A percentile compares a stretch with the other conserved stretches of the same genome.
Evolutionary conservation across 2,329 filamentous ascomycete genomes (phyloP).

Genomic region (Pseudogymnoascus sp.): DNA sequence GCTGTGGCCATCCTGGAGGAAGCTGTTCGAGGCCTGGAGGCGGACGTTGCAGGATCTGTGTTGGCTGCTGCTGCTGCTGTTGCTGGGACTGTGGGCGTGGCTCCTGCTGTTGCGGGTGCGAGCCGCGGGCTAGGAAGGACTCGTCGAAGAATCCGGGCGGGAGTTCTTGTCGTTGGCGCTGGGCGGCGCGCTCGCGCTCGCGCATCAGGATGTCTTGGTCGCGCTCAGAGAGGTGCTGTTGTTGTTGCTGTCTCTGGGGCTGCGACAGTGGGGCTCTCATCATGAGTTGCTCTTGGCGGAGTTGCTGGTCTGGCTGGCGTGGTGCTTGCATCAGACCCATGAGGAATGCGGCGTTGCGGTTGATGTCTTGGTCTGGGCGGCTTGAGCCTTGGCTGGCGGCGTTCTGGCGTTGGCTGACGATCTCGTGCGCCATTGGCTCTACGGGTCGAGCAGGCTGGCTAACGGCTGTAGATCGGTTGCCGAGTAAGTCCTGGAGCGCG

Average conservation of each 20-base stretch:
- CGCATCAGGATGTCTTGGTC: slow-evolving; percentile 26
- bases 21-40: slow-evolving; percentile 54
- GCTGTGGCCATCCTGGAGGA: slow-evolving; percentile 47
- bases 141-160: slow-evolving; percentile 29
- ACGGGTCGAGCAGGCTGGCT: slow-evolving; percentile 40
- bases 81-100: slow-evolving; percentile 39
- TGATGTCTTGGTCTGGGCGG: slow-evolving; percentile 42
- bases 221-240: slow-evolving; percentile 38
- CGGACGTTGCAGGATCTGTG: slow-evolving; percentile 59
- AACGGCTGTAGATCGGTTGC: slow-evolving; percentile 33
- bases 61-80: slow-evolving; percentile 47
- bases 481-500: slow-evolving; percentile 44
- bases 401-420: slow-evolving; percentile 52
- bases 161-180: slow-evolving; percentile 31
- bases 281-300: slow-evolving; percentile 45
- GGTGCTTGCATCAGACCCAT: slow-evolving; percentile 68
- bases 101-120: slow-evolving; percentile 21
- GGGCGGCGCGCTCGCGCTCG: slow-evolving; percentile 23
- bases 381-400: slow-evolving; percentile 43
- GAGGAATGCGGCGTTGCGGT: slow-evolving; percentile 72
- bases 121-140: slow-evolving; percentile 22
- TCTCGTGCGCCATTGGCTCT: slow-evolving; percentile 52
- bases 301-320: slow-evolving; percentile 44
- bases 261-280: slow-evolving; percentile 33
- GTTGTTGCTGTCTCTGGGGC: slow-evolving; percentile 27